These are phyloP conservation scores for Gossypium herbaceum DNA, from an alignment of 345 rosid species.

Conservation along the genomic window DNA sequence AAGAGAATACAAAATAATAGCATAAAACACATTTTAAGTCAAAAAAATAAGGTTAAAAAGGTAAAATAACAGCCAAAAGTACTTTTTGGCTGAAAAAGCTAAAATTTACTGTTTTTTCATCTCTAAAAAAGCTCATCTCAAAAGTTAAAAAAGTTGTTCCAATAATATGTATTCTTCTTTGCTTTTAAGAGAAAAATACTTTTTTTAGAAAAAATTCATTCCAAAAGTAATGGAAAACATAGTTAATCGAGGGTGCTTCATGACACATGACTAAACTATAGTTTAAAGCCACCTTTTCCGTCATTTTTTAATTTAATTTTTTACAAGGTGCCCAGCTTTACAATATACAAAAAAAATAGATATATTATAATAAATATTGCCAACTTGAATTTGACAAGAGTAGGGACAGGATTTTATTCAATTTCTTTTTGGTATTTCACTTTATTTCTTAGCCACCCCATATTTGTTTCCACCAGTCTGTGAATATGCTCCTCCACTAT, in stretches of 20 bases:
- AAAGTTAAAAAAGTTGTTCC: no score
- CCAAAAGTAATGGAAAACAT: no score
- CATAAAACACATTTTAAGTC: no score
- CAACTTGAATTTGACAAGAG: slow-evolving; percentile 20
- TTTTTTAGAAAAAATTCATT: no score
- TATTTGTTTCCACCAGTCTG: slow-evolving; percentile 5
- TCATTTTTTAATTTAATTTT: neutral
- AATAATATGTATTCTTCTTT: no score
- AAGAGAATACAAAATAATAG: no score
- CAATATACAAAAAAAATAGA: neutral
- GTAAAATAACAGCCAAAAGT: no score
- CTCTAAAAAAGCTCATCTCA: no score
- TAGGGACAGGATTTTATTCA: neutral
- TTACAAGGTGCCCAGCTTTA: neutral
- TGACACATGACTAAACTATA: neutral
- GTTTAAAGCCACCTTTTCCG: neutral
- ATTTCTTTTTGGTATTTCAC: neutral
- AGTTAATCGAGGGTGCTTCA: neutral
- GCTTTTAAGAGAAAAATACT: no score
- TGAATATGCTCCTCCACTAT: slow-evolving; percentile 29
- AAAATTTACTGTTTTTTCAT: no score
- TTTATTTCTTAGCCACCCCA: slow-evolving; percentile 16
- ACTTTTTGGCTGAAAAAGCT: no score
- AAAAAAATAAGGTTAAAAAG: no score
- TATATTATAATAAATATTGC: neutral